A percentile compares a stretch with the other conserved stretches of the same genome.
Conservation (phyloP, 176 grass and related monocot genomes). For the Elaeis guineensis region DNA sequence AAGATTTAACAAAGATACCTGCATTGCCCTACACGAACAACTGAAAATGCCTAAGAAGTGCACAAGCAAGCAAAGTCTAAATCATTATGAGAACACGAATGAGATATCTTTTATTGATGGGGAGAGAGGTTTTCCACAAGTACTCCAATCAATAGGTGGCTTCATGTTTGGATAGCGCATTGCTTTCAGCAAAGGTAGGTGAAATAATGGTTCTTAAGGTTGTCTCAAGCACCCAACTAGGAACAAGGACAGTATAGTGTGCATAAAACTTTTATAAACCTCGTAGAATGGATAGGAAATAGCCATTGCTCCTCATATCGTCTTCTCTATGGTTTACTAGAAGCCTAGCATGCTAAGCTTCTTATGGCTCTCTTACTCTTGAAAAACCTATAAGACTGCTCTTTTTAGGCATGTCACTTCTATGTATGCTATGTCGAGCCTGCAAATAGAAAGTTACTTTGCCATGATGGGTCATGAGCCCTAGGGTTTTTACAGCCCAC, state of each 20-base stretch:
- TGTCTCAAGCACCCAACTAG: conserved; percentile 8
- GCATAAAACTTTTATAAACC: background rate
- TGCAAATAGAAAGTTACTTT: conserved; percentile 24
- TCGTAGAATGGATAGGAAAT: background rate
- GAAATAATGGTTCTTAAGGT: conserved; percentile 19
- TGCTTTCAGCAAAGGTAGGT: conserved; percentile 37
- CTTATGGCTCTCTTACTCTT: background rate
- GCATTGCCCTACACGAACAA: too few species aligned
- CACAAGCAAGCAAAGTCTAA: conserved; percentile 13
- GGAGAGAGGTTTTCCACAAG: conserved; percentile 8
- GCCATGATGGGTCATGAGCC: conserved; percentile 26
- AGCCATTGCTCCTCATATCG: background rate
- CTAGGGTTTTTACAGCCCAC: conserved; percentile 6
- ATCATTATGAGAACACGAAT: conserved; percentile 12
- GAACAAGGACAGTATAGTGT: conserved; percentile 12
- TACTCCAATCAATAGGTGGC: conserved; percentile 2
- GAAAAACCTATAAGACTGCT: conserved; percentile 10
- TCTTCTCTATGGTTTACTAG: conserved; percentile 3
- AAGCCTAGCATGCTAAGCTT: conserved; percentile 4
- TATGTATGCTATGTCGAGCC: conserved; percentile 21
- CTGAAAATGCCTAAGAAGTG: too few species aligned
- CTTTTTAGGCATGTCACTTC: background rate
- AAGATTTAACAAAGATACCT: too few species aligned
- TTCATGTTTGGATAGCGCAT: conserved; percentile 32
- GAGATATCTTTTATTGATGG: conserved; percentile 16